Percentiles rank a stretch among this genome's conserved stretches.
phyloP scores from a whole-genome alignment of 1,139 yeast genomes.

The Scheffersomyces quercinus region DNA sequence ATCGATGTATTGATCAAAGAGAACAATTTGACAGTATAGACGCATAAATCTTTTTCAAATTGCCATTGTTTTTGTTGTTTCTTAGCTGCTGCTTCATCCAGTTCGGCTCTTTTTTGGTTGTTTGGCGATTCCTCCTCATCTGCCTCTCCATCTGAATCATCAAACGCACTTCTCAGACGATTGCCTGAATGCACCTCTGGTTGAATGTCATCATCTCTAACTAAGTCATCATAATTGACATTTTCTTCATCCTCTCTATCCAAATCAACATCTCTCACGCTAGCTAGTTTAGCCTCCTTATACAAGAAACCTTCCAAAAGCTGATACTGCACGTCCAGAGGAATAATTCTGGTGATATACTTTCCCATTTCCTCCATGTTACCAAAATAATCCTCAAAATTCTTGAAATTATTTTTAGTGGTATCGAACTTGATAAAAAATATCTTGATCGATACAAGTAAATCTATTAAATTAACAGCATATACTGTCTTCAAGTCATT shows the following conservation, averaged over 20 bases:
- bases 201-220: slow-evolving; percentile 13
- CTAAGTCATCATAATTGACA: slow-evolving; percentile 48
- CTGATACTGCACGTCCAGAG: slow-evolving; percentile 23
- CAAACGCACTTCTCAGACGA: slow-evolving; percentile 2
- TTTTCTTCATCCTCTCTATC: slow-evolving; percentile 61
- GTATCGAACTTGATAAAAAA: slow-evolving; percentile 32
- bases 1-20: slow-evolving; percentile 43
- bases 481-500: slow-evolving; percentile 26
- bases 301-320: slow-evolving; percentile 32
- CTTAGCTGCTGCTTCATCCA: slow-evolving; percentile 9
- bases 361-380: slow-evolving; percentile 13
- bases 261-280: slow-evolving; percentile 32
- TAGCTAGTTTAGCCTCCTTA: slow-evolving; percentile 35
- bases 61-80: slow-evolving; percentile 25
- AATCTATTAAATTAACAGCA: slow-evolving; percentile 31
- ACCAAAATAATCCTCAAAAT: slow-evolving; percentile 30
- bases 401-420: slow-evolving; percentile 22
- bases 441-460: slow-evolving; percentile 32
- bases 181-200: slow-evolving; percentile 6
- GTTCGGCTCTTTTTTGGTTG: slow-evolving; percentile 7
- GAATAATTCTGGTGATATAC: slow-evolving; percentile 14
- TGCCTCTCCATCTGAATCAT: slow-evolving; percentile 21
- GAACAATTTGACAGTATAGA: slow-evolving; percentile 51
- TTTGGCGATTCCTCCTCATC: slow-evolving; percentile 12
- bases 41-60: slow-evolving; percentile 49